Evolutionary conservation across 2,329 filamentous ascomycete species (phyloP), one percentile per base, ranked within the genome.

Genomic region (Tolypocladium endophyticum): DNA sequence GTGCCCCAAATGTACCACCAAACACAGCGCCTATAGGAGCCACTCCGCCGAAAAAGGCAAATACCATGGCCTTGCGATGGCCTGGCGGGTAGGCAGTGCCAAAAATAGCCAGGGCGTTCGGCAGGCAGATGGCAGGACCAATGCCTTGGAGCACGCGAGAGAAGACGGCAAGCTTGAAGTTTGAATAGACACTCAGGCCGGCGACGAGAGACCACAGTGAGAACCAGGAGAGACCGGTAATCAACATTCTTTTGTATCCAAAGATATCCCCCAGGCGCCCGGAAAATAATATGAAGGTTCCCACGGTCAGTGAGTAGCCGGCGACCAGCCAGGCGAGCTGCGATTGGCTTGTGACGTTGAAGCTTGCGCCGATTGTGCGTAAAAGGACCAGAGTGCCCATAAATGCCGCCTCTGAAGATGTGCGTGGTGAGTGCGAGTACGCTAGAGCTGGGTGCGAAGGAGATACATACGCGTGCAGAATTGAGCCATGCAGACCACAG

Each of bases 91-190:
- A 88, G 0, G 80, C 77, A 0, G 75, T 74, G 2, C 84, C 85
- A 0, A 89, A 70, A 16, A 90, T 75, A 2, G 85, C 86, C 28
- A 89, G 71, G 0, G 77, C 84, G 62, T 87, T 89, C 0, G 87
- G 87, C 30, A 89, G 73, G 14, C 80, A 72, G 39, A 89, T 74
- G 0, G 85, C 84, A 0, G 84, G 82, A 0, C 87, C 87, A 23
- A 87, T 78, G 0, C 84, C 83, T 62, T 86, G 83, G 3, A 85
- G 68, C 0, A 79, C 81, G 7, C 83, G 76, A n/a, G 76, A 74
- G 41, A 79, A 72, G 61, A 81, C 74, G 64, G 83, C 83, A 16
- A 81, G 70, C 1, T 75, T 71, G 58, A 69, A 70, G 58, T 69
- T 70, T 6, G 74, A 74, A 60, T 76, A 78, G 55, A 68, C 66